These are phyloP conservation scores for Orobanche coerulescens DNA, from an alignment of 257 asterid species.

Conservation along the genomic window DNA sequence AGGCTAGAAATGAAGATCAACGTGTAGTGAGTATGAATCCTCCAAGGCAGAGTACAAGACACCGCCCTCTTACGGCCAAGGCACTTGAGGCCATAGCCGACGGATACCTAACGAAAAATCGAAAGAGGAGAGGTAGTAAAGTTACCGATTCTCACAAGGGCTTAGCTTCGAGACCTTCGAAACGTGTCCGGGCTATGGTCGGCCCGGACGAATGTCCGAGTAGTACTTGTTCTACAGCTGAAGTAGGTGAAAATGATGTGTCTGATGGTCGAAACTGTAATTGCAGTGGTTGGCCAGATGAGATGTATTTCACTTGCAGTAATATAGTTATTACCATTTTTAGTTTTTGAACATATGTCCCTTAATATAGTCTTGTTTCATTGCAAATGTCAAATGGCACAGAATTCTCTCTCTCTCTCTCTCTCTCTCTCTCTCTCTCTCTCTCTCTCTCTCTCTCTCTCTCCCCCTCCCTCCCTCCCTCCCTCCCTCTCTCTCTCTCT, in stretches of 20 bases:
- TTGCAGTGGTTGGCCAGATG: too few species aligned
- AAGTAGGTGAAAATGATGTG: slow-evolving; percentile 29
- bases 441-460: too few species aligned
- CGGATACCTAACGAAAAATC: slow-evolving; percentile 38
- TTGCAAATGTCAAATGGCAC: too few species aligned
- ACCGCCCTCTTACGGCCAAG: slow-evolving; percentile 38
- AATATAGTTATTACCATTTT: too few species aligned
- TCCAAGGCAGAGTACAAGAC: slow-evolving; percentile 42
- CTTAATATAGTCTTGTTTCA: too few species aligned
- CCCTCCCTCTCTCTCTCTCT: too few species aligned
- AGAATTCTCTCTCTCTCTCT: too few species aligned
- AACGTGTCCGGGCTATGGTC: slow-evolving; percentile 27
- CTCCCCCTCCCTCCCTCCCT: too few species aligned
- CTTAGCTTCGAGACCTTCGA: slow-evolving; percentile 29
- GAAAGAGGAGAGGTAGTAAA: slow-evolving; percentile 29
- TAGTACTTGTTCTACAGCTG: slow-evolving; percentile 24
- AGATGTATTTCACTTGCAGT: too few species aligned
- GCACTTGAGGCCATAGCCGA: slow-evolving; percentile 46
- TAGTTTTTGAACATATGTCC: too few species aligned
- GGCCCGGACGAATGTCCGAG: slow-evolving; percentile 25
- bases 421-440: too few species aligned
- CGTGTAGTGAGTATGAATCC: slow-evolving; percentile 20
- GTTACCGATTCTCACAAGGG: slow-evolving; percentile 22
- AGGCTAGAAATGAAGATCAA: too few species aligned
- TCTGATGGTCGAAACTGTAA: slow-evolving; percentile 19